Conservation (phyloP, 2,329 filamentous ascomycete genomes). For the Anisogramma anomala region DNA sequence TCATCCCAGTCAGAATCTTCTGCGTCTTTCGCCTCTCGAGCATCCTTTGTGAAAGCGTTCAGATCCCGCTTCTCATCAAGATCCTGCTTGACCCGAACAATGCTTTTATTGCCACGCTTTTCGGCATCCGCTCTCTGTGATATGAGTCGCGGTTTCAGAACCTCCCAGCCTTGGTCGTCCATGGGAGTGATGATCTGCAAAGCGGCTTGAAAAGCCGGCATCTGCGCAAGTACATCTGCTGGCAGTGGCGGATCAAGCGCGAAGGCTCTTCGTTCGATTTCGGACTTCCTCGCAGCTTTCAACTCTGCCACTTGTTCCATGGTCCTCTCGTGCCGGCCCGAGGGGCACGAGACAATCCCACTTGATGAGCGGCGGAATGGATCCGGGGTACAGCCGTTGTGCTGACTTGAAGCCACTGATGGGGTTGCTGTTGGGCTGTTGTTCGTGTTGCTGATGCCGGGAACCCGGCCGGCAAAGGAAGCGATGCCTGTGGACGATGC, state of each 20-base stretch:
- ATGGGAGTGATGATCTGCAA: conserved; percentile 57
- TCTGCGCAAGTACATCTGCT: conserved; percentile 51
- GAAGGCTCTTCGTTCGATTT: conserved; percentile 61
- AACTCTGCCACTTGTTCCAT: conserved; percentile 51
- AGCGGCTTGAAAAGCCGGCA: conserved; percentile 63
- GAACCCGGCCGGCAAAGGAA: conserved; percentile 4
- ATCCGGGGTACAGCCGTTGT: conserved; percentile 10
- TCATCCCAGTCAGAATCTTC: conserved; percentile 62
- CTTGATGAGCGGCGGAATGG: conserved; percentile 14
- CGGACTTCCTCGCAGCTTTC: conserved; percentile 51
- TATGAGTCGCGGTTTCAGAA: conserved; percentile 55
- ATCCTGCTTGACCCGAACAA: conserved; percentile 16
- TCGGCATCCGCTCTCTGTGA: conserved; percentile 56
- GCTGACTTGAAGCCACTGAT: conserved; percentile 9
- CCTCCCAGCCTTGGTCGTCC: conserved; percentile 57
- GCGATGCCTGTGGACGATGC: neutral
- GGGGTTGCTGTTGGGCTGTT: conserved; percentile 2
- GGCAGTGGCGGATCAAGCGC: conserved; percentile 54
- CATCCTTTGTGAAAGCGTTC: conserved; percentile 29
- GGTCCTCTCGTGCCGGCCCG: conserved; percentile 36
- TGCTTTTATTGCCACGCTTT: conserved; percentile 35
- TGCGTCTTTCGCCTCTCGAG: conserved; percentile 47
- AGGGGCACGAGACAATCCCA: conserved; percentile 6
- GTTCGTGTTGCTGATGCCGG: conserved; percentile 3
- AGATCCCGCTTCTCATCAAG: conserved; percentile 15